Evolutionary conservation across 1,284 basidiomycete genomes (phyloP).

Genomic region (Malassezia cuniculi): DNA sequence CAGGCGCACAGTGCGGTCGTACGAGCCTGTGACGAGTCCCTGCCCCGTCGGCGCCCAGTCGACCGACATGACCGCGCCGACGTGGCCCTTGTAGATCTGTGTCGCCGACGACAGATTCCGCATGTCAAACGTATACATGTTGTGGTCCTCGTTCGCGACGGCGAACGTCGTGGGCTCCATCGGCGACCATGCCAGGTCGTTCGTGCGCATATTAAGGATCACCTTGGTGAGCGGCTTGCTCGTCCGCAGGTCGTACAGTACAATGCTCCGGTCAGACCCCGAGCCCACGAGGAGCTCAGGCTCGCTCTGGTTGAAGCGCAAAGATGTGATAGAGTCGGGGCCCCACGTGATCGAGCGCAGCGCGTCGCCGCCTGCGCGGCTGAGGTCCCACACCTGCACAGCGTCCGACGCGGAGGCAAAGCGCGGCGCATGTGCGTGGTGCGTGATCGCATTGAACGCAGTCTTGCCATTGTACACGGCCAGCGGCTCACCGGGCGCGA

Average conservation of each 20-base stretch:
- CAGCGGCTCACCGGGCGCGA: slow-evolving; percentile 29
- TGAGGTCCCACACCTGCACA: slow-evolving; percentile 97
- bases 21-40: slow-evolving; percentile 87
- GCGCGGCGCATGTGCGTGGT: slow-evolving; percentile 69
- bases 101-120: slow-evolving; percentile 68
- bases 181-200: slow-evolving; percentile 85
- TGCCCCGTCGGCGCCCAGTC: slow-evolving; percentile 66
- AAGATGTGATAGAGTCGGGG: slow-evolving; percentile 69
- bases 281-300: slow-evolving; percentile 82
- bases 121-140: slow-evolving; percentile 95
- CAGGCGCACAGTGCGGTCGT: slow-evolving; percentile 84
- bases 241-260: slow-evolving; percentile 86
- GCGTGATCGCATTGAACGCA: slow-evolving; percentile 68
- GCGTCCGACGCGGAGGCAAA: slow-evolving; percentile 88
- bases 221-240: slow-evolving; percentile 83
- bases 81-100: slow-evolving; percentile 94
- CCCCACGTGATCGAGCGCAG: slow-evolving; percentile 39
- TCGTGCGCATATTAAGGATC: slow-evolving; percentile 65
- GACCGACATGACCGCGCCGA: slow-evolving; percentile 62
- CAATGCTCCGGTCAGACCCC: slow-evolving; percentile 86
- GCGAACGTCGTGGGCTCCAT: slow-evolving; percentile 82
- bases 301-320: slow-evolving; percentile 88
- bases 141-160: slow-evolving; percentile 93
- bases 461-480: slow-evolving; percentile 34
- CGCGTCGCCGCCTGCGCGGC: slow-evolving; percentile 54